Conservation (phyloP, 2,329 filamentous ascomycete genomes). For the Teratosphaeriaceae sp. region DNA sequence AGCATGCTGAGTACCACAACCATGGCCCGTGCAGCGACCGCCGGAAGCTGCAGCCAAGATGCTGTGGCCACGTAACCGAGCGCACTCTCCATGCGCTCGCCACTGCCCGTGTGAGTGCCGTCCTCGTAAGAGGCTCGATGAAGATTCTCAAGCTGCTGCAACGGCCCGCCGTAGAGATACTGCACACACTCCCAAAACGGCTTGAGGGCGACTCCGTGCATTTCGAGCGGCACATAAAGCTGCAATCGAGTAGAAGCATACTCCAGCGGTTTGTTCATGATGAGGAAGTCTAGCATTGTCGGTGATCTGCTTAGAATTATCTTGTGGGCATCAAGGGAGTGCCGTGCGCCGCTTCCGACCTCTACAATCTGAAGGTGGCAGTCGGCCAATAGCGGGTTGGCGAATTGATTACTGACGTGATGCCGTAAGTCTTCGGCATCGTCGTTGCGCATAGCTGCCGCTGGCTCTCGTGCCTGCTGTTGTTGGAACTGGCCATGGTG, state of each 20-base stretch:
- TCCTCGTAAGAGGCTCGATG: conserved; percentile 6
- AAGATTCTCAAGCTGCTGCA: conserved; percentile 18
- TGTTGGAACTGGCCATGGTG: conserved; percentile 12
- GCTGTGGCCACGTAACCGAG: conserved; percentile 61
- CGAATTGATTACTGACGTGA: conserved; percentile 23
- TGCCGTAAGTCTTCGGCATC: conserved; percentile 25
- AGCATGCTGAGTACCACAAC: conserved; percentile 53
- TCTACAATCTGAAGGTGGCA: conserved; percentile 26
- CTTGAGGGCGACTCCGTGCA: conserved; percentile 17
- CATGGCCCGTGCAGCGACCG: conserved; percentile 51
- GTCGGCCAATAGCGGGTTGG: conserved; percentile 24
- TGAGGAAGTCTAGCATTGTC: conserved; percentile 20
- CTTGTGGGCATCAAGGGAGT: conserved; percentile 23
- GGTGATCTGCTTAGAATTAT: conserved; percentile 27
- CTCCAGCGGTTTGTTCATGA: conserved; percentile 8
- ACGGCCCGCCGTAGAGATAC: conserved; percentile 28
- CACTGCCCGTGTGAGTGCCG: conserved; percentile 7
- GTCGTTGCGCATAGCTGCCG: conserved; percentile 18
- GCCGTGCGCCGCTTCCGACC: conserved; percentile 9
- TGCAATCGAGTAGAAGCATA: conserved; percentile 10
- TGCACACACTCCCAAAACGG: conserved; percentile 24
- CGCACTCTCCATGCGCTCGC: conserved; percentile 30
- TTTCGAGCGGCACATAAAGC: conserved; percentile 13
- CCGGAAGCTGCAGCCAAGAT: conserved; percentile 49
- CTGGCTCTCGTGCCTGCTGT: conserved; percentile 16